Percentiles rank a stretch among this genome's conserved stretches.
These are phyloP conservation scores for Podila epigama DNA, from an alignment of 192 early-diverging fungal genomes.

Conservation along the genomic window DNA sequence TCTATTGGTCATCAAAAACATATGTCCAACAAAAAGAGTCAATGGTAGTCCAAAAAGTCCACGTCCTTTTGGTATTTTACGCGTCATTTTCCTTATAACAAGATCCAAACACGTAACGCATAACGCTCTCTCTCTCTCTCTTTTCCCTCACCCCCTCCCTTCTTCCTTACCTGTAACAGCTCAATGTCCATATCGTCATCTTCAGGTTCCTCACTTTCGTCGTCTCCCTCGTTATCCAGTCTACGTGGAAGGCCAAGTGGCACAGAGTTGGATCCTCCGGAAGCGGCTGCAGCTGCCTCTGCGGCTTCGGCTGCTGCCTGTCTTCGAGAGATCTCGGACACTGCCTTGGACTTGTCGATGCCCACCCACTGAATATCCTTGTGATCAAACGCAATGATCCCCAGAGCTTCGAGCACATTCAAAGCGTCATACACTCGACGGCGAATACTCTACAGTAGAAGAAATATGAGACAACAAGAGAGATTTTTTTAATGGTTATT, in stretches of 20 bases:
- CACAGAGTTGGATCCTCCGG: neutral
- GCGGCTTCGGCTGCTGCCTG: neutral
- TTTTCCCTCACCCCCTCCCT: neutral
- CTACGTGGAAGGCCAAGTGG: neutral
- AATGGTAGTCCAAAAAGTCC: too few species aligned
- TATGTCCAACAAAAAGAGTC: too few species aligned
- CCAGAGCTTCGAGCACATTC: conserved; percentile 70
- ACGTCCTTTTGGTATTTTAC: too few species aligned
- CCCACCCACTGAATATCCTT: conserved; percentile 74
- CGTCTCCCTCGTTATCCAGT: conserved; percentile 10
- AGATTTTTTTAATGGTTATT: too few species aligned
- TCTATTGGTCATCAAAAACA: conserved; percentile 14
- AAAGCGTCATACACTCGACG: conserved; percentile 77
- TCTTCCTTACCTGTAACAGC: conserved; percentile 21
- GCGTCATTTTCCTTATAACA: too few species aligned
- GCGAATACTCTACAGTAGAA: conserved; percentile 66
- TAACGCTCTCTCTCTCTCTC: neutral
- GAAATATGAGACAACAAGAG: neutral
- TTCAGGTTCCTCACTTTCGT: conserved; percentile 42
- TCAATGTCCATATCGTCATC: conserved; percentile 45
- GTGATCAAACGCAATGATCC: conserved; percentile 65
- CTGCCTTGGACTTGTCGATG: conserved; percentile 50
- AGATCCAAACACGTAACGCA: neutral
- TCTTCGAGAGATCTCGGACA: conserved; percentile 12
- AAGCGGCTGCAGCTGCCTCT: neutral